Evolutionary conservation across 345 rosid genomes (phyloP).

Genomic region (Carallia brachiata): DNA sequence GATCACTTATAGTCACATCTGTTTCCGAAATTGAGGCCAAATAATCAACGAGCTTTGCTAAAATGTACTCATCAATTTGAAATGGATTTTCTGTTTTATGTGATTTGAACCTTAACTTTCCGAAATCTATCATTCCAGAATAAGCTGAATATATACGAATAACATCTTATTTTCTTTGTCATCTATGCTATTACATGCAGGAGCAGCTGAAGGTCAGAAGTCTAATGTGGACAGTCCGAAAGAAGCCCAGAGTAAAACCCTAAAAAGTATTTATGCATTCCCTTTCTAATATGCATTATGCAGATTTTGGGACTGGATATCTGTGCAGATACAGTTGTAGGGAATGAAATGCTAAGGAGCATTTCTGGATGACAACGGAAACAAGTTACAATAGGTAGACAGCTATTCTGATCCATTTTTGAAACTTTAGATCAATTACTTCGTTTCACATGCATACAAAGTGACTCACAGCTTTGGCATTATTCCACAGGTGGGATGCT

Average conservation of each 20-base stretch:
- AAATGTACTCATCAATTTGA: too few species aligned
- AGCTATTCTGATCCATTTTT: not conserved
- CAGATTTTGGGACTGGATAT: constrained; percentile 67
- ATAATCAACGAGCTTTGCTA: too few species aligned
- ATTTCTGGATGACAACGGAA: constrained; percentile 77
- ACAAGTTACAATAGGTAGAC: constrained; percentile 66
- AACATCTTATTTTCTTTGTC: not conserved
- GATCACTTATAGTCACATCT: too few species aligned
- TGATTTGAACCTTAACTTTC: too few species aligned
- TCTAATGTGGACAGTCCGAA: constrained; percentile 40
- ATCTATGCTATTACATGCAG: constrained; percentile 33
- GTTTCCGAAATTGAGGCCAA: too few species aligned
- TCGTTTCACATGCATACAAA: not conserved
- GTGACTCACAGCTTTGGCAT: not conserved
- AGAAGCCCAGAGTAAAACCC: not conserved
- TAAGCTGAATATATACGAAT: not conserved
- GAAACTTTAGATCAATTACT: too few species aligned
- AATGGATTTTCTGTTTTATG: too few species aligned
- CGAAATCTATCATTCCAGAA: not conserved
- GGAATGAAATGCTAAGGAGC: constrained; percentile 65
- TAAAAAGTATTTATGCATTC: not conserved
- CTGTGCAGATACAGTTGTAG: constrained; percentile 65
- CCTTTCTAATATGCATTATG: constrained; percentile 33
- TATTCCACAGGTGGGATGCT: constrained; percentile 57
- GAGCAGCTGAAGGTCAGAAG: constrained; percentile 42